Evolutionary conservation across 148 eudicot genomes (phyloP).

Genomic region (Chenopodium berlandieri): DNA sequence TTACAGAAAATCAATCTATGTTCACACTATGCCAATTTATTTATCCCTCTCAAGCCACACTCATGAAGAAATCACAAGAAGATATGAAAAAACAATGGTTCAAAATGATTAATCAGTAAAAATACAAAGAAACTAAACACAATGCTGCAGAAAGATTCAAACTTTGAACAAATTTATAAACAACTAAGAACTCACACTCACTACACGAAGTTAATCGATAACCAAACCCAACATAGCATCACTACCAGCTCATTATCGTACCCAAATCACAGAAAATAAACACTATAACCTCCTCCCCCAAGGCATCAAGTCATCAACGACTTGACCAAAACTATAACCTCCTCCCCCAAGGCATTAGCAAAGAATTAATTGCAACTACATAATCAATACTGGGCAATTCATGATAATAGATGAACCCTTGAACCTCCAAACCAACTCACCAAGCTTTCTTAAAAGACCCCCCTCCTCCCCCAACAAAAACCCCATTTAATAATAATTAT

Average conservation of each 20-base stretch:
- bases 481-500: neutral
- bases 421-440: neutral
- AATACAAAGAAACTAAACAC: neutral
- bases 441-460: neutral
- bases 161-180: neutral
- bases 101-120: neutral
- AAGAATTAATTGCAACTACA: too few relatives aligned
- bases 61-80: slow-evolving; percentile 12
- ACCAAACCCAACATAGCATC: neutral
- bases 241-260: neutral
- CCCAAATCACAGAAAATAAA: neutral
- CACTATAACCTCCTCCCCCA: neutral
- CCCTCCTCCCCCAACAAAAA: too few relatives aligned
- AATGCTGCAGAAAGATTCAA: neutral
- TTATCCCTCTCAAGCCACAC: slow-evolving; percentile 23
- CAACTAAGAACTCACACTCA: neutral
- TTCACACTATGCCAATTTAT: slow-evolving; percentile 26
- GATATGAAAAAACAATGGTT: neutral
- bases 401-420: neutral
- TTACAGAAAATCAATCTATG: slow-evolving; percentile 40
- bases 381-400: too few relatives aligned
- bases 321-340: neutral
- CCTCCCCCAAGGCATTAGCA: neutral
- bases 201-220: neutral
- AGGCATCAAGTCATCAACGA: neutral